Conservation (phyloP, 352 stramenopile species). For the Heterotrichella gracilis region DNA sequence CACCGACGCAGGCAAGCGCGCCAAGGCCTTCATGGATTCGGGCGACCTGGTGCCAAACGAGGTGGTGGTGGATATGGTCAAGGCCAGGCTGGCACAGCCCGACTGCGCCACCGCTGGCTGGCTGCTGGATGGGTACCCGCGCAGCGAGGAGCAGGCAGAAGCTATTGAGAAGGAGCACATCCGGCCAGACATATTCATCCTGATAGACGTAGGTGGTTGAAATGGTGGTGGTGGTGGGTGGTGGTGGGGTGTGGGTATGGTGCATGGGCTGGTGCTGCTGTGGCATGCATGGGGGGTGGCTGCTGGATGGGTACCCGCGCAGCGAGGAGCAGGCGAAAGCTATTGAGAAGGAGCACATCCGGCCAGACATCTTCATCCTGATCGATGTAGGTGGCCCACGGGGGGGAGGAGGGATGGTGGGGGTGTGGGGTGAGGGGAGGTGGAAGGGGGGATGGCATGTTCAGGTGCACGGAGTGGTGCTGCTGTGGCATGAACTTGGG, state of each 20-base stretch:
- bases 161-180: constrained; percentile 37
- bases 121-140: constrained; percentile 66
- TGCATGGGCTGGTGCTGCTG: no score
- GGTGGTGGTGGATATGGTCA: constrained; percentile 31
- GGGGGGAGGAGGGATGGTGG: no score
- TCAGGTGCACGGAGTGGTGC: no score
- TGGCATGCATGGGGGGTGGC: no score
- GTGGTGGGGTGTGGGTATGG: no score
- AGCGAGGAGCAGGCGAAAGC: constrained; percentile 50
- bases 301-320: constrained; percentile 65
- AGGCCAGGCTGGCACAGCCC: constrained; percentile 33
- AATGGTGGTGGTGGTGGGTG: no score
- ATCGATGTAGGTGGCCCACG: no score
- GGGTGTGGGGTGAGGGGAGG: no score
- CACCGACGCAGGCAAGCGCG: constrained; percentile 28
- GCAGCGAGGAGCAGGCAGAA: constrained; percentile 48
- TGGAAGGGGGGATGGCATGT: no score
- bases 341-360: constrained; percentile 33
- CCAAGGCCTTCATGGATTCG: constrained; percentile 38
- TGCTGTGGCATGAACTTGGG: no score
- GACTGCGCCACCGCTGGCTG: constrained; percentile 51
- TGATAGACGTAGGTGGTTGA: no score
- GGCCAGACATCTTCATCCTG: constrained; percentile 49
- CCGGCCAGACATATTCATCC: constrained; percentile 44
- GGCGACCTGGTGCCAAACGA: constrained; percentile 37